A percentile compares a stretch with the other conserved stretches of the same genome.
These are phyloP conservation scores for Cystobasidium tubakii DNA, from an alignment of 768 basidiomycete species.

Conservation along the genomic window DNA sequence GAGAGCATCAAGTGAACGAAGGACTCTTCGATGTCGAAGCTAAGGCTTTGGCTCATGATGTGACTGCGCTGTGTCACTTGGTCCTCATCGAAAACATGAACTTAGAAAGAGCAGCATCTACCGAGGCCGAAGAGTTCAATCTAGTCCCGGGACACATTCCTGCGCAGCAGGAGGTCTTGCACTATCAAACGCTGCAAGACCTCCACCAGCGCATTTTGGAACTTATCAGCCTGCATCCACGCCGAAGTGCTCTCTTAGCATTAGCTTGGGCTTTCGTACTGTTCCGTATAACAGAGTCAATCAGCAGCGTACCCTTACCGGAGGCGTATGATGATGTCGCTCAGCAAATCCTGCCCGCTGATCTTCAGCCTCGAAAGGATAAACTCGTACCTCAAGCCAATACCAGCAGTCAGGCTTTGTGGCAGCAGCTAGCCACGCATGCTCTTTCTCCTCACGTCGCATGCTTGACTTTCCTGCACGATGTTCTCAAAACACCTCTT, in stretches of 20 bases:
- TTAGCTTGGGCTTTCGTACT: slow-evolving; percentile 81
- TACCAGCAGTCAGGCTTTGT: slow-evolving; percentile 36
- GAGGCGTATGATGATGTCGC: slow-evolving; percentile 44
- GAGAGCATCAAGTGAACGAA: slow-evolving; percentile 60
- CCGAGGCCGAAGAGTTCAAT: slow-evolving; percentile 36
- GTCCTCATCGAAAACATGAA: slow-evolving; percentile 64
- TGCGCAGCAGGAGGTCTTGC: slow-evolving; percentile 47
- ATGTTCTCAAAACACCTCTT: slow-evolving; percentile 35
- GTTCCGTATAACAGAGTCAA: slow-evolving; percentile 54
- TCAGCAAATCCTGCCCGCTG: slow-evolving; percentile 36
- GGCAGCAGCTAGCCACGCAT: slow-evolving; percentile 39
- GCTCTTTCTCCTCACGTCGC: slow-evolving; percentile 37
- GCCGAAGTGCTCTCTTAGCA: slow-evolving; percentile 65
- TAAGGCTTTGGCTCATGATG: slow-evolving; percentile 59
- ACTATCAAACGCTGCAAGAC: slow-evolving; percentile 52
- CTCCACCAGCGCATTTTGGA: slow-evolving; percentile 60
- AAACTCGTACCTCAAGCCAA: background rate
- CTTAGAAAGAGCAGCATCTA: slow-evolving; percentile 56
- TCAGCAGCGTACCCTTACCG: slow-evolving; percentile 42
- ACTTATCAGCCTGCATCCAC: slow-evolving; percentile 58
- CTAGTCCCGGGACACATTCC: slow-evolving; percentile 38
- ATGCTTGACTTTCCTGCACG: slow-evolving; percentile 37
- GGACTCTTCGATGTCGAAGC: slow-evolving; percentile 66
- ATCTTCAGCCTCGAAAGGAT: slow-evolving; percentile 16
- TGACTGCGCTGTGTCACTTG: slow-evolving; percentile 53